These are phyloP conservation scores for Zymoseptoria passerinii DNA, from an alignment of 2,329 filamentous ascomycete genomes.

Conservation along the genomic window DNA sequence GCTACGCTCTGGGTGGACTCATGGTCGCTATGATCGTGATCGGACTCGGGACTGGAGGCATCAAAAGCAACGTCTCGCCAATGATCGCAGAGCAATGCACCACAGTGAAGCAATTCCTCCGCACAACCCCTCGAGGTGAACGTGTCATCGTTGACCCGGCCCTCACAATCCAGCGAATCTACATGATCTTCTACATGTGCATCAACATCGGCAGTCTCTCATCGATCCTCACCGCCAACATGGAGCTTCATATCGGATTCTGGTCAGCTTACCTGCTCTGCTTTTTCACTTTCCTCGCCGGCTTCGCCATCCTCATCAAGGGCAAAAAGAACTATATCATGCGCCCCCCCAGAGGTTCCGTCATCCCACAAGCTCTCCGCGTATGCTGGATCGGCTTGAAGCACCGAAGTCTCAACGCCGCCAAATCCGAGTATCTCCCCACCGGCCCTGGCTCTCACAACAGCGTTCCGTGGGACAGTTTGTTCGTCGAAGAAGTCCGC, in stretches of 20 bases:
- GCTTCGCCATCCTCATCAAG: constrained; percentile 45
- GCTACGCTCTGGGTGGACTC: constrained; percentile 54
- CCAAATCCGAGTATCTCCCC: constrained; percentile 56
- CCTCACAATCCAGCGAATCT: constrained; percentile 32
- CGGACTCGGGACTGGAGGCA: constrained; percentile 65
- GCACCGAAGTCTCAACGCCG: constrained; percentile 40
- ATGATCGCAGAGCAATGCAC: constrained; percentile 41
- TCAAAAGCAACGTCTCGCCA: constrained; percentile 64
- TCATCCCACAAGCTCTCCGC: constrained; percentile 52
- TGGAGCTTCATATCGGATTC: constrained; percentile 59
- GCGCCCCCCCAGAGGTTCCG: constrained; percentile 61
- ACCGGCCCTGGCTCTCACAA: constrained; percentile 48
- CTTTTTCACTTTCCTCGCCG: constrained; percentile 54
- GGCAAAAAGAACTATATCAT: constrained; percentile 44
- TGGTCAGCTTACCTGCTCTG: constrained; percentile 55
- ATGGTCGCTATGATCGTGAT: constrained; percentile 56
- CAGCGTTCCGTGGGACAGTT: constrained; percentile 73
- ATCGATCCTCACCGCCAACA: constrained; percentile 38
- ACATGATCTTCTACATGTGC: constrained; percentile 34
- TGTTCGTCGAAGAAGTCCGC: constrained; percentile 68
- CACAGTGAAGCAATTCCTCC: constrained; percentile 29
- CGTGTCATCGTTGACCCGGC: constrained; percentile 39
- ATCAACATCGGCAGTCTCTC: constrained; percentile 64
- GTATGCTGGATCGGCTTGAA: constrained; percentile 50
- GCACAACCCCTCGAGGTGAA: constrained; percentile 33